phyloP scores from a whole-genome alignment of 331 rosid genomes.

The Rhamnella rubrinervis region DNA sequence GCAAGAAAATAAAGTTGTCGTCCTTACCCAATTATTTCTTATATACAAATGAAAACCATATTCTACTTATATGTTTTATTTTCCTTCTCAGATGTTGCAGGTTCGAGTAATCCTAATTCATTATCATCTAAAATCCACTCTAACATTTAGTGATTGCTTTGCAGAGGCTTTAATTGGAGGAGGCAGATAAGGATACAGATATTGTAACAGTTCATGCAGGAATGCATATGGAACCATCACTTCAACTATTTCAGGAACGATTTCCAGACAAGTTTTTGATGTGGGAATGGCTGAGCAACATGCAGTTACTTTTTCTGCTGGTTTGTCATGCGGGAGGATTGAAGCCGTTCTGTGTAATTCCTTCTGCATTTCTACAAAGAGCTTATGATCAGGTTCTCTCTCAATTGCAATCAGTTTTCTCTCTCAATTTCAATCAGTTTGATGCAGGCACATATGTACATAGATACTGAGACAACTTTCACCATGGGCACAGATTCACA shows the following conservation, averaged over 20 bases:
- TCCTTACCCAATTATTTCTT: slow-evolving; percentile 3
- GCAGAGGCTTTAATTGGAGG: slow-evolving; percentile 67
- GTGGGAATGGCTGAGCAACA: slow-evolving; percentile 98
- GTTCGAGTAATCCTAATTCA: slow-evolving; percentile 34
- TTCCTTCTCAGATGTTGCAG: slow-evolving; percentile 42
- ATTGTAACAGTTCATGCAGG: slow-evolving; percentile 89
- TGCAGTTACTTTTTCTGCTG: slow-evolving; percentile 94
- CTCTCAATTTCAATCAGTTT: slow-evolving; percentile 7
- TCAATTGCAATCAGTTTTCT: no score
- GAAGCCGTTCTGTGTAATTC: slow-evolving; percentile 90
- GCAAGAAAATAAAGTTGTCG: background rate
- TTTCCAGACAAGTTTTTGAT: slow-evolving; percentile 79
- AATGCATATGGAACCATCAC: slow-evolving; percentile 61
- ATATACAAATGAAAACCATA: slow-evolving; percentile 13
- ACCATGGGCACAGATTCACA: no score
- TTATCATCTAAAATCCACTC: slow-evolving; percentile 28
- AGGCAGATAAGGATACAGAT: slow-evolving; percentile 81
- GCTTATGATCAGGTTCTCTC: slow-evolving; percentile 78
- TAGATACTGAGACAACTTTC: no score
- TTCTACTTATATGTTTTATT: slow-evolving; percentile 17
- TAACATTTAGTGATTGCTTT: slow-evolving; percentile 77
- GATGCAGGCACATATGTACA: background rate
- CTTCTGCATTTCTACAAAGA: slow-evolving; percentile 85
- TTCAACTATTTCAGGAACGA: slow-evolving; percentile 60
- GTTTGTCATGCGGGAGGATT: slow-evolving; percentile 88